Base-by-base conservation (phyloP, 768 basidiomycete species). In the Rhizopogon sp. region DNA sequence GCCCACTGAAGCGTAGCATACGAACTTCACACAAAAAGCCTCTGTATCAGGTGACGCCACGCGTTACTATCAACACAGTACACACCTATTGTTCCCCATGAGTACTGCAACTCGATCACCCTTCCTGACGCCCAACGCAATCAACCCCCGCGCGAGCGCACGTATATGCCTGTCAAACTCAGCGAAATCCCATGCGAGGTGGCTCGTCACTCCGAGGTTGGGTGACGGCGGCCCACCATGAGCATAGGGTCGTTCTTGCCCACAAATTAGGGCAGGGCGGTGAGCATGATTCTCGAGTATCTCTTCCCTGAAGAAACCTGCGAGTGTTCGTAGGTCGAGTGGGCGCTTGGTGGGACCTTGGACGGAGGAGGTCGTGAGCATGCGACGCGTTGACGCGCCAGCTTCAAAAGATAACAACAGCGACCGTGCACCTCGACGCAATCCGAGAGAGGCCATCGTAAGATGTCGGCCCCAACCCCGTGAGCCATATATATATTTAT, bases 1-100 rank as follows among this genome's bases (percentile, higher is more conserved):
- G 90, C 90, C 90, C 89, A 92, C 61, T 93, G 90, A 22, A 92
- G 70, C 72, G 80, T 76, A 0, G 89, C 89, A 65, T 93, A 93
- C 16, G 88, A 76, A 63, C 90, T 91, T 58, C 31, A 57, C 43
- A 53, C 31, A 46, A 6, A 22, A 42, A 9, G 7, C 11, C 9
- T 3, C 17, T 47, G 17, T 6, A 33, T 47, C 1, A 47, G 45
- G 11, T 6, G 6, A 29, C 31, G 11, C 17, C 11, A 13, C 45
- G 17, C 7, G 16, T 39, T 44, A 55, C 29, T 29, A 39, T n/a
- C 20, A 28, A 6, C 13, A 40, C 25, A 28, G 3, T 51, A 59
- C 72, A 37, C 59, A 88, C 90, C 90, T 93, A 56, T 81, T 88
- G 57, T 92, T 93, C 5, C 90, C 90, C 89, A 93, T 90, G 39